phyloP scores from a whole-genome alignment of 179 eudicot genomes.

The Dionaea muscipula region DNA sequence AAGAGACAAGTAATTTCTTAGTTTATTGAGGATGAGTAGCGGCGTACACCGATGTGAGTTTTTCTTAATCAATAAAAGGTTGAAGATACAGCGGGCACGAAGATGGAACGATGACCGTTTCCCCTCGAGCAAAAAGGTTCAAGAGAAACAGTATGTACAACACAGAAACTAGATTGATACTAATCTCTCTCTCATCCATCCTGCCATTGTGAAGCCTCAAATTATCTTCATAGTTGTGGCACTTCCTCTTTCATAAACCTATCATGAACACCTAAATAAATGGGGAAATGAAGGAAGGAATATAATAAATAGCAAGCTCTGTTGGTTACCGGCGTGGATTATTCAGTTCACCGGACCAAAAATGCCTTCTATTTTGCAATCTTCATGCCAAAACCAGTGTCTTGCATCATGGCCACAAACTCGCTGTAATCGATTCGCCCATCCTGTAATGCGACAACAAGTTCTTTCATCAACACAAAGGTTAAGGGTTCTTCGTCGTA shows the following conservation, averaged over 20 bases:
- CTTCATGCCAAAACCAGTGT: slow-evolving; percentile 7
- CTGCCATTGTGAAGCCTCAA: background rate
- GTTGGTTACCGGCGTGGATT: background rate
- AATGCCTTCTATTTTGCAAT: background rate
- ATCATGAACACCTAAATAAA: background rate
- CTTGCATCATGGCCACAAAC: slow-evolving; percentile 16
- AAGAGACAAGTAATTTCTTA: no score
- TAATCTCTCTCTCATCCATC: background rate
- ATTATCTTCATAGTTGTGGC: background rate
- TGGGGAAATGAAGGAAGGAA: background rate
- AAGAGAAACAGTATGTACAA: background rate
- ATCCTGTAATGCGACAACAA: slow-evolving; percentile 3
- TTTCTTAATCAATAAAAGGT: no score
- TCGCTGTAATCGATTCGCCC: slow-evolving; percentile 17
- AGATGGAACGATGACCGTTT: no score
- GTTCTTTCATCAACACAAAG: background rate
- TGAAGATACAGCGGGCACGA: no score
- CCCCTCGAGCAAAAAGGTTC: no score
- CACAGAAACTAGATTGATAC: background rate
- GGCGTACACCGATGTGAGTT: no score
- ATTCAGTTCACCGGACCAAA: background rate
- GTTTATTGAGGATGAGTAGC: no score
- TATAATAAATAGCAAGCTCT: background rate
- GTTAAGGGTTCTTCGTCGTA: no score
- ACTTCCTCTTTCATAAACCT: no score